Evolutionary conservation across 352 stramenopile species (phyloP), one percentile per base, ranked within the genome.

Genomic region (Globisporangium yorkense): DNA sequence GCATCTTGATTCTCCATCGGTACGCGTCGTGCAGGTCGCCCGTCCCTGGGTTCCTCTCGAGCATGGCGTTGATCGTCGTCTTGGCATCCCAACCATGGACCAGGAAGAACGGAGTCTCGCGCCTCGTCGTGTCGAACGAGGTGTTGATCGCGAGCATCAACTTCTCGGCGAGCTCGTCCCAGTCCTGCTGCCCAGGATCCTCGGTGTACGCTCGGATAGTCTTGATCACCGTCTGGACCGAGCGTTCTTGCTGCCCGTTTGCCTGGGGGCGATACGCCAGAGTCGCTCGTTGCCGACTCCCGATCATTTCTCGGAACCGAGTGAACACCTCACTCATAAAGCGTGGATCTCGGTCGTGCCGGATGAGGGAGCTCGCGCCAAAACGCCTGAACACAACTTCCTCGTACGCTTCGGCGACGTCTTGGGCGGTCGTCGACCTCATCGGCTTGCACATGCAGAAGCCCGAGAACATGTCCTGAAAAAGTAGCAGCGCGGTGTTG

Each of bases 291-390:
- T 72, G 65, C 0, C 39, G 27, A 0, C 54, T 63, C 1, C 53
- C 48, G 15, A 75, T 46, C 58, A 79, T 71, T 0, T 62, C 35
- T 3, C 44, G 15, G 31, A 76, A 75, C 12, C 40, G 43, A 1
- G 46, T 24, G 52, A 78, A 75, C 0, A 73, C 59, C 6, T 61
- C 56, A 21, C 58, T 62, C 67, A 78, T 73, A 45, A 75, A 79
- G 0, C 50, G 9, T 0, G 60, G 62, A 13, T 75, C 67, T 1
- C 62, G 64, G 24, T 75, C 67, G 13, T 65, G 62, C 0, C 62
- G 59, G 8, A 74, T 63, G 10, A 65, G 0, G 0, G 57, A 27
- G 18, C 57, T 68, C 0, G 67, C 67, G 4, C 67, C 71, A 18
- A 68, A 75, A 5, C 54, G 39, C 2, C 53, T 39, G 54, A 66